phyloP scores from a whole-genome alignment of 768 basidiomycete species.

The Mycena pura region DNA sequence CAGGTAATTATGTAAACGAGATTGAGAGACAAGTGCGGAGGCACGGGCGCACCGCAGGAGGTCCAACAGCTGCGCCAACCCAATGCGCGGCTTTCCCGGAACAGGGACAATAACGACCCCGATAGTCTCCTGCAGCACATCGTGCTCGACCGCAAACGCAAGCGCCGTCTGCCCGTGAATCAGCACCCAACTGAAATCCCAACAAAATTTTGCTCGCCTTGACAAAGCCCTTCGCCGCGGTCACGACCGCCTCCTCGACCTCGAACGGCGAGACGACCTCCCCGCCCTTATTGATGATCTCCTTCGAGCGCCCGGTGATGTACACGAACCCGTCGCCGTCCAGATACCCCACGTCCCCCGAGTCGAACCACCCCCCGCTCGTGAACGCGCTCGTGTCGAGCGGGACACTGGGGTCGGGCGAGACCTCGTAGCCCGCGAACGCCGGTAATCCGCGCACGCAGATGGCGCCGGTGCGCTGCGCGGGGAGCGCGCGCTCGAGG shows the following conservation, averaged over 20 bases:
- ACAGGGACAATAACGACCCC: constrained; percentile 49
- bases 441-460: constrained; percentile 60
- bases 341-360: constrained; percentile 54
- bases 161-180: constrained; percentile 37
- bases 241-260: constrained; percentile 59
- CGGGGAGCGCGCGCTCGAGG: too few species aligned
- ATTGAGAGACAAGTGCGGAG: background rate
- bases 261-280: constrained; percentile 68
- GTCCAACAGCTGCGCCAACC: constrained; percentile 47
- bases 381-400: too few species aligned
- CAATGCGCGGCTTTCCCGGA: constrained; percentile 40
- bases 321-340: constrained; percentile 55
- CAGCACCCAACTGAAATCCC: too few species aligned
- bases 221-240: constrained; percentile 46
- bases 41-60: constrained; percentile 38
- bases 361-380: too few species aligned
- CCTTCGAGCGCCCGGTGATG: constrained; percentile 67
- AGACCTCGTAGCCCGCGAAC: constrained; percentile 57
- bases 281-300: constrained; percentile 62
- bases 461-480: constrained; percentile 52
- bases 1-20: background rate
- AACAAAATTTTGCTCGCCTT: constrained; percentile 35
- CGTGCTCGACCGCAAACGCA: constrained; percentile 52
- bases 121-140: constrained; percentile 53
- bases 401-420: too few species aligned